phyloP scores from a whole-genome alignment of 2,329 filamentous ascomycete species.

The Dactylellina cionopaga region DNA sequence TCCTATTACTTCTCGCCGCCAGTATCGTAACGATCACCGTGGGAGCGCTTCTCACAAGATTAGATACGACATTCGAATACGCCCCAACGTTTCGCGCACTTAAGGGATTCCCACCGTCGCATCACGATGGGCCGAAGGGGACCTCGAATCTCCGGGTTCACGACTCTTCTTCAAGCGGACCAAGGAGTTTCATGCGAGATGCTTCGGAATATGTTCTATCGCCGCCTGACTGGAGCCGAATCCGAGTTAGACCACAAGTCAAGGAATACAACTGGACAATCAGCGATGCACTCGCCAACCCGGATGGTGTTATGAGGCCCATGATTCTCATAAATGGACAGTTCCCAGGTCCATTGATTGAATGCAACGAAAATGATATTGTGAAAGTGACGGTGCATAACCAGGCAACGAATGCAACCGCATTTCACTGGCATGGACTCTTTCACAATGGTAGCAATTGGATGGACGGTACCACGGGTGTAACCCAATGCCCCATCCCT shows the following conservation, averaged over 20 bases:
- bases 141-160: not conserved
- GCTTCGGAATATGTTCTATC: slow-evolving; percentile 69
- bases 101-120: slow-evolving; percentile 3
- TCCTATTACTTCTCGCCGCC: slow-evolving; percentile 25
- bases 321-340: slow-evolving; percentile 78
- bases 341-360: slow-evolving; percentile 78
- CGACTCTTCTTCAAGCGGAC: no score
- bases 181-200: slow-evolving; percentile 40
- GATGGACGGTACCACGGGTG: slow-evolving; percentile 77
- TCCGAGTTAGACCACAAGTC: slow-evolving; percentile 15
- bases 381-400: slow-evolving; percentile 77
- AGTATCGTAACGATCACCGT: slow-evolving; percentile 25
- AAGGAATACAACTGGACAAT: slow-evolving; percentile 71
- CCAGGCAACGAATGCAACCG: slow-evolving; percentile 72
- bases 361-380: slow-evolving; percentile 77
- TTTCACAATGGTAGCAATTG: slow-evolving; percentile 78
- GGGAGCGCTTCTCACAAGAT: slow-evolving; percentile 34
- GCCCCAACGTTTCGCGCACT: slow-evolving; percentile 5
- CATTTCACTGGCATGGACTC: slow-evolving; percentile 80
- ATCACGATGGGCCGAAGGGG: not conserved
- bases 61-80: slow-evolving; percentile 17
- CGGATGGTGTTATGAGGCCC: slow-evolving; percentile 68
- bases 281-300: slow-evolving; percentile 68
- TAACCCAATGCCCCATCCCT: slow-evolving; percentile 74
- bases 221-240: slow-evolving; percentile 64